These are phyloP conservation scores for Heterobasidion occidentale DNA, from an alignment of 1,284 basidiomycete species.

Conservation along the genomic window DNA sequence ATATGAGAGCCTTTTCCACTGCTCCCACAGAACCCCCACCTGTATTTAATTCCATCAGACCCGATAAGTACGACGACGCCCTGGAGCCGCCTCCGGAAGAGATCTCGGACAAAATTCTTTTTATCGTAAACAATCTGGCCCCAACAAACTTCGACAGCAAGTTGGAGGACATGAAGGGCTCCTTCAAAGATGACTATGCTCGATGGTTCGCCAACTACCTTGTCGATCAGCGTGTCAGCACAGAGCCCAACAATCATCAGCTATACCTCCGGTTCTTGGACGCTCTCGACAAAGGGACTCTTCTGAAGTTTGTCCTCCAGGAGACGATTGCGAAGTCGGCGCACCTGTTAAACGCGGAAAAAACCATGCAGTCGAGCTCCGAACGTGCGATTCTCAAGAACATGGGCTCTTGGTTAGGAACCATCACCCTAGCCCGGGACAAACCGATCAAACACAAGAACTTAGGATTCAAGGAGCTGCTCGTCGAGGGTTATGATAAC, in stretches of 20 bases:
- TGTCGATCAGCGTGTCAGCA: slow-evolving; percentile 91
- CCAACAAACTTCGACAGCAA: slow-evolving; percentile 91
- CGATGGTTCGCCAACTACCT: slow-evolving; percentile 98
- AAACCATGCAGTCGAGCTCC: slow-evolving; percentile 77
- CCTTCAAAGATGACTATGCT: slow-evolving; percentile 77
- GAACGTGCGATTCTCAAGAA: slow-evolving; percentile 92
- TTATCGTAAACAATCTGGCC: slow-evolving; percentile 97
- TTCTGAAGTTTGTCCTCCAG: slow-evolving; percentile 80
- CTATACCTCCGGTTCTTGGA: slow-evolving; percentile 94
- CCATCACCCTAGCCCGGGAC: slow-evolving; percentile 88
- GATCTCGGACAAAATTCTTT: slow-evolving; percentile 89
- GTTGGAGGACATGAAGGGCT: slow-evolving; percentile 72
- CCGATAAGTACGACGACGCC: slow-evolving; percentile 54
- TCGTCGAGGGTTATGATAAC: slow-evolving; percentile 93
- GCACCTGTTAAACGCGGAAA: slow-evolving; percentile 85
- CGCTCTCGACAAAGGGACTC: slow-evolving; percentile 56
- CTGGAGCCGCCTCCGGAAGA: slow-evolving; percentile 77
- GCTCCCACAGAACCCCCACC: slow-evolving; percentile 37
- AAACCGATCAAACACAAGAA: slow-evolving; percentile 92
- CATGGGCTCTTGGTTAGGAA: slow-evolving; percentile 91
- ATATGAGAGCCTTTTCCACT: slow-evolving; percentile 27
- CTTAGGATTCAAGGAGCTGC: slow-evolving; percentile 92
- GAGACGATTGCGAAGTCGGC: slow-evolving; percentile 91
- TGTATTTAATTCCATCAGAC: slow-evolving; percentile 68
- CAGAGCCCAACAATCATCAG: slow-evolving; percentile 95